Evolutionary conservation across 164 flowering plant species (phyloP), one percentile per base, ranked within the genome.

Genomic region (Litsea cubeba): DNA sequence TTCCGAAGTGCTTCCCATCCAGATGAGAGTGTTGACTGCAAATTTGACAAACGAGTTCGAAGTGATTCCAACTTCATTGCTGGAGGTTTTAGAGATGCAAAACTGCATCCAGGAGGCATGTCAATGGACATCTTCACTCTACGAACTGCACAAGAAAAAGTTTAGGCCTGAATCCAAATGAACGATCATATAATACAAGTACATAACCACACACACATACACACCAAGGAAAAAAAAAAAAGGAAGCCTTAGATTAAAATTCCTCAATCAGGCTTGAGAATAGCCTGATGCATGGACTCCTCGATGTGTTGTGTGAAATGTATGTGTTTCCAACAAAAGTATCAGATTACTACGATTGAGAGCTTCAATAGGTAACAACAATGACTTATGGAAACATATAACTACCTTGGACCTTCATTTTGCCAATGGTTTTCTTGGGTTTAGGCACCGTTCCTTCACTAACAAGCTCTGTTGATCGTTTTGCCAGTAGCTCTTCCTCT

Each of bases 401-500:
- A 35, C 14, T 83, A 92, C 97, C 98, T 94, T 94, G 97, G 54
- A 92, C 95, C 84, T 90, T 94, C 91, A 94, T 86, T 83, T 88
- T 94, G 64, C 98, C 98, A 72, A 89, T 83, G 71, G 81, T 82
- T 77, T 87, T 90, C 85, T 94, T 94, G 20, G 97, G 91, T 77
- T 94, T 92, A 51, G 90, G 85, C 35, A 88, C 86, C 76, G 87
- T 82, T 51, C 84, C 89, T 60, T 90, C 92, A 71, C 82, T 77
- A 22, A 82, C 81, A 73, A 84, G 79, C 73, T 87, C 90, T 71
- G 92, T 84, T 54, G 92, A 79, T 60, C 80, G 88, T 67, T 84
- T 90, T 54, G 77, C 82, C 76, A 91, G 28, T 35, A 92, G 76
- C 82, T 94, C 98, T 72, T 94, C 98, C 84, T 92, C 98, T 63